Conservation (phyloP, 495 filamentous ascomycete species). For the Lasiosphaeris hirsuta region DNA sequence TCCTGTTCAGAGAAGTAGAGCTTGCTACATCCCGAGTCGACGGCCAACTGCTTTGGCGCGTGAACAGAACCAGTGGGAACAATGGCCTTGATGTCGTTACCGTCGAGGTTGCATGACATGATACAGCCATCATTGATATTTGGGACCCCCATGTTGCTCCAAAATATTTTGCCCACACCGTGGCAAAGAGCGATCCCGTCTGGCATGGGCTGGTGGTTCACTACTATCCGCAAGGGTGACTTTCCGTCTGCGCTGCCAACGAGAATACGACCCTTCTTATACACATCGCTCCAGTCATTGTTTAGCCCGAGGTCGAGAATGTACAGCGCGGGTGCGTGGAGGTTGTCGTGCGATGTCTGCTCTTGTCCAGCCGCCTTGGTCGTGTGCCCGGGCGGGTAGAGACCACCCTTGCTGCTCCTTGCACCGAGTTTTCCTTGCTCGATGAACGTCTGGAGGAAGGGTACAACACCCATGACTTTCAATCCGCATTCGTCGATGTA, state of each 20-base stretch:
- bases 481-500: slow-evolving; percentile 46
- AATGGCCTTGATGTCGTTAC: slow-evolving; percentile 30
- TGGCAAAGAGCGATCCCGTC: slow-evolving; percentile 47
- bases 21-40: slow-evolving; percentile 25
- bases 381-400: slow-evolving; percentile 24
- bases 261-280: slow-evolving; percentile 24
- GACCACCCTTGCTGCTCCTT: slow-evolving; percentile 28
- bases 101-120: slow-evolving; percentile 44
- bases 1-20: slow-evolving; percentile 57
- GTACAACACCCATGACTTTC: slow-evolving; percentile 25
- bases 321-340: slow-evolving; percentile 22
- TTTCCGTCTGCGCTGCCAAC: slow-evolving; percentile 25
- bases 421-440: slow-evolving; percentile 36
- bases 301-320: slow-evolving; percentile 24
- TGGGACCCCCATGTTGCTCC: slow-evolving; percentile 47
- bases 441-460: slow-evolving; percentile 42
- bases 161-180: slow-evolving; percentile 41
- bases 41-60: slow-evolving; percentile 53
- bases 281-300: slow-evolving; percentile 13
- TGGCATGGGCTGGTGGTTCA: slow-evolving; percentile 32
- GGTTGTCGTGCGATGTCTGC: slow-evolving; percentile 17
- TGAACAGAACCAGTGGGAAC: slow-evolving; percentile 39
- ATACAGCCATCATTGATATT: slow-evolving; percentile 42
- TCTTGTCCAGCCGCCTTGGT: slow-evolving; percentile 19
- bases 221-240: slow-evolving; percentile 18